Evolutionary conservation across 306 rosid species (phyloP).

Genomic region (Lathyrus tuberosus): DNA sequence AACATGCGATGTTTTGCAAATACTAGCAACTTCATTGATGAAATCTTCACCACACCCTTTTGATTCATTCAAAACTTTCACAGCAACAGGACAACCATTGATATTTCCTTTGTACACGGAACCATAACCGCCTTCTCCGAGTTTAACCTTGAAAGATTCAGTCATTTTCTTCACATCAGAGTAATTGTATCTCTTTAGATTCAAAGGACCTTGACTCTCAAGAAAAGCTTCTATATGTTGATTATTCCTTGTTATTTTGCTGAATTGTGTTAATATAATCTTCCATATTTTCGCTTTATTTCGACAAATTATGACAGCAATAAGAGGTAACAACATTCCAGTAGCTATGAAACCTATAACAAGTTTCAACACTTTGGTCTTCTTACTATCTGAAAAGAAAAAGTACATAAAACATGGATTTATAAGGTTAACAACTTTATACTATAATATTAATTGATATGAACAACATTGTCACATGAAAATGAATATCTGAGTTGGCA

Average conservation of each 20-base stretch:
- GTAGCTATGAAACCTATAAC: slow-evolving; percentile 46
- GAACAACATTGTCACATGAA: not conserved
- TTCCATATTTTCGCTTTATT: slow-evolving; percentile 42
- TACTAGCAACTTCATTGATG: slow-evolving; percentile 60
- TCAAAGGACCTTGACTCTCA: slow-evolving; percentile 40
- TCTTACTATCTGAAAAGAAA: slow-evolving; percentile 36
- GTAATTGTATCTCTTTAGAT: slow-evolving; percentile 43
- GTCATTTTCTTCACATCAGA: slow-evolving; percentile 52
- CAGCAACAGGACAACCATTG: slow-evolving; percentile 42
- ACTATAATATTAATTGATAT: not conserved
- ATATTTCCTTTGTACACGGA: slow-evolving; percentile 54
- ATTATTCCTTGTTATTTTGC: slow-evolving; percentile 32
- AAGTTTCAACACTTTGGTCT: slow-evolving; percentile 42
- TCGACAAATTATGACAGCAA: slow-evolving; percentile 46
- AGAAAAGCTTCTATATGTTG: slow-evolving; percentile 45
- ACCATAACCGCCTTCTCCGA: slow-evolving; percentile 63
- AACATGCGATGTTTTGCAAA: slow-evolving; percentile 51
- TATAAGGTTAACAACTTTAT: slow-evolving; percentile 2
- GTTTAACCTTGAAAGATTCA: slow-evolving; percentile 45
- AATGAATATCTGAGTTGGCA: slow-evolving; percentile 17
- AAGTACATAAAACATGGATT: not conserved
- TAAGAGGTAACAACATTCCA: slow-evolving; percentile 49
- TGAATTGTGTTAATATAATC: slow-evolving; percentile 24
- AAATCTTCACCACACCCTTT: slow-evolving; percentile 58
- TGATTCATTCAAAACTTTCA: slow-evolving; percentile 46